Evolutionary conservation across 306 rosid genomes (phyloP), one percentile per base, ranked within the genome.

Genomic region (Morella rubra): DNA sequence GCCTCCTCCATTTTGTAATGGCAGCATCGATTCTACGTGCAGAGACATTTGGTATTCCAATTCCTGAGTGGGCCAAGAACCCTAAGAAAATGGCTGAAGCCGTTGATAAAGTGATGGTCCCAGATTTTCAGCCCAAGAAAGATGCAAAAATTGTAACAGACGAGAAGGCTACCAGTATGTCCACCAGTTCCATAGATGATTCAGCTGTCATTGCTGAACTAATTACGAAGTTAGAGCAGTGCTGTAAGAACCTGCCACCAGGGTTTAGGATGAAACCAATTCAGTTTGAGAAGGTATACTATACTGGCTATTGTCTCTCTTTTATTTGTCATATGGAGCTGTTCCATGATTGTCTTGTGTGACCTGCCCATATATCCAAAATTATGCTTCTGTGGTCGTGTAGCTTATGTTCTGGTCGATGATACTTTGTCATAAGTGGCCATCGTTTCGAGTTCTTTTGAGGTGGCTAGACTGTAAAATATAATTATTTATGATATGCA

Each of bases 231-330:
- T 84, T 92, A 76, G 97, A 92, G 85, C 88, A 85, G 8, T 84
- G 80, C 58, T 84, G 83, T 19, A 51, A 84, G 72, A 88, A 66
- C 52, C 88, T 92, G 68, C 85, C 79, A 2, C 87, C 88, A 22
- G 96, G 86, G 47, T 92, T 88, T 88, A 86, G 93, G 87, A 92
- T 95, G 99, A 95, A 87, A 69, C 99, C 99, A n/a, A 69, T 95
- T 85, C 97, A 88, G 69, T 95, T 95, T 64, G 99, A 95, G 80
- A 95, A 95, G 97, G 98, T 95, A 5, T 59, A n/a, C n/a, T n/a
- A n/a, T n/a, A 20, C 47, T 19, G 50, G 60, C 76, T 7, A 27
- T 46, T 24, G 27, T 9, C n/a, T 6, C 13, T 79, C 50, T 55
- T 65, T 44, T 51, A 20, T 1, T 11, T 4, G 7, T 44, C 11